Percentiles rank a stretch among this genome's conserved stretches.
phyloP scores from a whole-genome alignment of 2,329 filamentous ascomycete genomes.

The Ceratocystiopsis brevicomis region DNA sequence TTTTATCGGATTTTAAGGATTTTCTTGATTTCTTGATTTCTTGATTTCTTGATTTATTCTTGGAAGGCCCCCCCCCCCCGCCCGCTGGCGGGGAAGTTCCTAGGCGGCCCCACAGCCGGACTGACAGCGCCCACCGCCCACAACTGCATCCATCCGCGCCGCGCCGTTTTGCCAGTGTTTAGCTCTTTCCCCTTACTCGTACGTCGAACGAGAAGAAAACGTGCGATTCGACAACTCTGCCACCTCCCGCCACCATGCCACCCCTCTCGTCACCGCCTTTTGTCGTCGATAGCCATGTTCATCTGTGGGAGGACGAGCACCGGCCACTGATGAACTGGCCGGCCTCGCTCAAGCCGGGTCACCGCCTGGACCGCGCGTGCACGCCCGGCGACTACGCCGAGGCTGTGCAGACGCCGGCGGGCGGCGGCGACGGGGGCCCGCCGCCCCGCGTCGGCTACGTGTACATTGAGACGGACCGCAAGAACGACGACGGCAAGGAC shows the following conservation, averaged over 20 bases:
- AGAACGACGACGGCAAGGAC: slow-evolving; percentile 36
- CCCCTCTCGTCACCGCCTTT: slow-evolving; percentile 7
- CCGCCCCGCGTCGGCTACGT: slow-evolving; percentile 46
- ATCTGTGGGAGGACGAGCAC: slow-evolving; percentile 60
- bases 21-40: too few species aligned
- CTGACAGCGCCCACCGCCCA: too few species aligned
- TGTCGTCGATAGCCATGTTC: slow-evolving; percentile 81
- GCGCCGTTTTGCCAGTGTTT: too few species aligned
- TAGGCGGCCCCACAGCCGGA: too few species aligned
- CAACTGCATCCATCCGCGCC: too few species aligned
- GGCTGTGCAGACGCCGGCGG: slow-evolving; percentile 7
- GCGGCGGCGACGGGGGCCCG: slow-evolving; percentile 21
- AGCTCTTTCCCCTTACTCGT: background rate
- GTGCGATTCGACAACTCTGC: background rate
- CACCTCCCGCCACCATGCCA: slow-evolving; percentile 3
- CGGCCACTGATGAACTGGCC: slow-evolving; percentile 30
- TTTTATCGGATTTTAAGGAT: too few species aligned
- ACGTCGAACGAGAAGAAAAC: background rate
- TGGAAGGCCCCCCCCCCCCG: too few species aligned
- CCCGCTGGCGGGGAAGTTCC: too few species aligned
- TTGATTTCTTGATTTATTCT: too few species aligned
- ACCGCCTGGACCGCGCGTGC: slow-evolving; percentile 43
- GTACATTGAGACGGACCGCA: slow-evolving; percentile 68
- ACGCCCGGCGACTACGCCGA: slow-evolving; percentile 41
- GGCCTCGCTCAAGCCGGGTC: slow-evolving; percentile 44